Evolutionary conservation across 306 rosid genomes (phyloP).

Genomic region (Geum urbanum): DNA sequence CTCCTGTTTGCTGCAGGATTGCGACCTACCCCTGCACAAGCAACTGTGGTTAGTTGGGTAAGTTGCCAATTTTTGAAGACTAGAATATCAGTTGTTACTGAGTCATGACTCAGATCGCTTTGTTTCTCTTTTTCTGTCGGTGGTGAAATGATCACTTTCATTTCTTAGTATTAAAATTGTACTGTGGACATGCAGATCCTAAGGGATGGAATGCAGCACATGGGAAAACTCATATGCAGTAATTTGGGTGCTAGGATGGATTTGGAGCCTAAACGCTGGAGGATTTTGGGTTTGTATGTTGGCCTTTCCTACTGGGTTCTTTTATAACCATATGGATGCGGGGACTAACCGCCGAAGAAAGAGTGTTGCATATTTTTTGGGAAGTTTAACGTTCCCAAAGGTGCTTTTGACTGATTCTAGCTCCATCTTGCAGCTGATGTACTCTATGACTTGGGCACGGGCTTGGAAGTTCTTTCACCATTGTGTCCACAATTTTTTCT

Average conservation of each 20-base stretch:
- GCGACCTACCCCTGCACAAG: conserved; percentile 94
- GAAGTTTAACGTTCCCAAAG: not conserved
- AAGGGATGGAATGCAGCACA: conserved; percentile 97
- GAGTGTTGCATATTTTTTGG: not conserved
- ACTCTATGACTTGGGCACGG: conserved; percentile 81
- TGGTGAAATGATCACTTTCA: not conserved
- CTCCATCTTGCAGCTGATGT: conserved; percentile 72
- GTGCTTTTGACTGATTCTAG: conserved; percentile 20
- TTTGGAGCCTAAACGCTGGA: conserved; percentile 93
- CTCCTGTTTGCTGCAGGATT: conserved; percentile 98
- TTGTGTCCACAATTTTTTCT: conserved; percentile 94
- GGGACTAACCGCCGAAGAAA: too few relatives aligned
- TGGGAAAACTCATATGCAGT: conserved; percentile 85
- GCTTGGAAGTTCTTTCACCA: conserved; percentile 96
- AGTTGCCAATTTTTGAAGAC: conserved; percentile 30
- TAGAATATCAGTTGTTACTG: not conserved
- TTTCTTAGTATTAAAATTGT: conserved; percentile 7
- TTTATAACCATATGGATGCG: too few relatives aligned
- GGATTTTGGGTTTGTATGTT: conserved; percentile 66
- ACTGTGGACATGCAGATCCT: conserved; percentile 48
- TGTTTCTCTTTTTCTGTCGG: too few relatives aligned
- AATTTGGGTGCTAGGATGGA: conserved; percentile 98
- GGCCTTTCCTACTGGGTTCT: not conserved
- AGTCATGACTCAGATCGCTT: conserved; percentile 7
- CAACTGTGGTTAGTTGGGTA: conserved; percentile 99